Evolutionary conservation across 2,329 filamentous ascomycete genomes (phyloP).

Genomic region (Phyllosticta citribraziliensis): DNA sequence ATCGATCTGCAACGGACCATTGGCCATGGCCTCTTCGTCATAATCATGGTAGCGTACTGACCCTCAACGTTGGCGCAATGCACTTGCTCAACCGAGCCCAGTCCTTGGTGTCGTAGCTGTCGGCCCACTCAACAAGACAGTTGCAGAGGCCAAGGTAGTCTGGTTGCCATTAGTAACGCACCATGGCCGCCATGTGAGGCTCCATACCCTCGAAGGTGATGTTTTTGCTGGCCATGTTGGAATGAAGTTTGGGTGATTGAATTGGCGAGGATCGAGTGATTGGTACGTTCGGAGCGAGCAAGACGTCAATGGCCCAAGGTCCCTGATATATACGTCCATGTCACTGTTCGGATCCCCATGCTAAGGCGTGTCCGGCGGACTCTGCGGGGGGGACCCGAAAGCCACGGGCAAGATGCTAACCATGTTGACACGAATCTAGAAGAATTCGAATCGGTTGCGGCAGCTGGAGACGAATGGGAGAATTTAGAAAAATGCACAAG

Average conservation of each 20-base stretch:
- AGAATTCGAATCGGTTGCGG: not conserved
- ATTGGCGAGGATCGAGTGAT: not conserved
- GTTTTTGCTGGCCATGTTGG: constrained; percentile 11
- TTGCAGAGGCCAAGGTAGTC: constrained; percentile 10
- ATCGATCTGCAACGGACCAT: constrained; percentile 46
- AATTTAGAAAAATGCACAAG: not conserved
- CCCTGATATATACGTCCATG: not conserved
- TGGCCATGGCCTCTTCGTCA: constrained; percentile 1
- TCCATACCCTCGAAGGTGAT: constrained; percentile 14
- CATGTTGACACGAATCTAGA: not conserved
- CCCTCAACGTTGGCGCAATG: constrained; percentile 50
- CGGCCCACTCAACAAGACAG: constrained; percentile 43
- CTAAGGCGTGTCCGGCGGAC: constrained; percentile 3
- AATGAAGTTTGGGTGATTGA: not conserved
- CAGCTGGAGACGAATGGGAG: not conserved
- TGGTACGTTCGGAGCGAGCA: not conserved
- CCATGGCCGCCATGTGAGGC: not conserved
- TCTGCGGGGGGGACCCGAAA: constrained; percentile 4
- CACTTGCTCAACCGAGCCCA: constrained; percentile 50
- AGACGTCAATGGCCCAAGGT: not conserved
- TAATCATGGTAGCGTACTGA: constrained; percentile 5
- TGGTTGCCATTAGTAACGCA: not conserved
- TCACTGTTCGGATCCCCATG: constrained; percentile 8
- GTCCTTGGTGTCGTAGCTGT: constrained; percentile 58
- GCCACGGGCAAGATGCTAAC: not conserved